Percentiles rank a stretch among this genome's conserved stretches.
phyloP scores from a whole-genome alignment of 192 early-diverging fungal genomes.

The Geranomyces michiganensis region DNA sequence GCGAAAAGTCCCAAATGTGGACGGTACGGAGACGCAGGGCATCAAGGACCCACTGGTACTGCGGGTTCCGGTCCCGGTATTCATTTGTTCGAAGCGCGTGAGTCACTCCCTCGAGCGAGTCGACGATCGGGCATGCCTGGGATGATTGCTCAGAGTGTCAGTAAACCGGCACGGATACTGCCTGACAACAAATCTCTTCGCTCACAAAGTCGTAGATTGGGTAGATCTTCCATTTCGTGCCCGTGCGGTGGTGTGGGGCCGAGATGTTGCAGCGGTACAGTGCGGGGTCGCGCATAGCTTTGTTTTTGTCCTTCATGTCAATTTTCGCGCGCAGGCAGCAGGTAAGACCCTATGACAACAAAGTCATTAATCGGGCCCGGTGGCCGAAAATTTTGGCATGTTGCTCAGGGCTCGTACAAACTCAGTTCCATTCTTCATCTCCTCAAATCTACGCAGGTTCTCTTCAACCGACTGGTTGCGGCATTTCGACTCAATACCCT shows the following conservation, averaged over 20 bases:
- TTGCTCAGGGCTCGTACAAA: no score
- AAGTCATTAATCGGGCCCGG: no score
- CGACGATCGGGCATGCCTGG: conserved; percentile 83
- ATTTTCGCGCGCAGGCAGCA: conserved; percentile 97
- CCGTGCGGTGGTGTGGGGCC: conserved; percentile 87
- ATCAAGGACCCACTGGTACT: conserved; percentile 95
- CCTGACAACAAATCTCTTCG: not conserved
- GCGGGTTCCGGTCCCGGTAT: conserved; percentile 96
- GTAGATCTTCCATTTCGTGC: conserved; percentile 94
- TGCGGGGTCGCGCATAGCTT: conserved; percentile 93
- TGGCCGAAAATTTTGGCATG: no score
- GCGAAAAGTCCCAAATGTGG: conserved; percentile 89
- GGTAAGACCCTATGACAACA: conserved; percentile 36
- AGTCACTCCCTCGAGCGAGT: conserved; percentile 94
- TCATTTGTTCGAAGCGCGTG: conserved; percentile 97
- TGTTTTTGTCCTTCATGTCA: conserved; percentile 81
- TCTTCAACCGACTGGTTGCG: conserved; percentile 87
- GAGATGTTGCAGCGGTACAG: conserved; percentile 92
- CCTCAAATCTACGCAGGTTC: conserved; percentile 86
- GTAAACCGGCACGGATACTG: not conserved
- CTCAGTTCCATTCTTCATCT: conserved; percentile 88
- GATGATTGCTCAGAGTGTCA: not conserved
- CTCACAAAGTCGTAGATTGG: conserved; percentile 95
- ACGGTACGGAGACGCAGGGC: conserved; percentile 84
- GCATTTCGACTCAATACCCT: conserved; percentile 78